These are phyloP conservation scores for Fusarium sp. DNA, from an alignment of 2,329 filamentous ascomycete species.

Conservation along the genomic window DNA sequence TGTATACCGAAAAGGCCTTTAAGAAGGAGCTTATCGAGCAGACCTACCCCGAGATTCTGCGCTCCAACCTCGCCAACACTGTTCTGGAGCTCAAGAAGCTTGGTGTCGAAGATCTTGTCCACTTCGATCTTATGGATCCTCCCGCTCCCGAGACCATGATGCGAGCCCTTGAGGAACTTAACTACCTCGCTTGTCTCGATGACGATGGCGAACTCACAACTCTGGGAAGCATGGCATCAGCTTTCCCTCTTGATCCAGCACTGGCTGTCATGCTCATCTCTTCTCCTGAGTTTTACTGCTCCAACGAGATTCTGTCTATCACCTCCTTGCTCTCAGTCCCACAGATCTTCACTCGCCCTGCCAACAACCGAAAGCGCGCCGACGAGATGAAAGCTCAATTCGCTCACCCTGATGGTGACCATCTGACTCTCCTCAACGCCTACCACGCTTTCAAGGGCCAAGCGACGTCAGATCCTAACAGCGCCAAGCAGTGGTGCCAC, in stretches of 20 bases:
- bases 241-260: constrained; percentile 94
- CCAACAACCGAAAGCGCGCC: constrained; percentile 85
- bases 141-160: constrained; percentile 98
- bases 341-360: constrained; percentile 91
- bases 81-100: constrained; percentile 98
- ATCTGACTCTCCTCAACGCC: constrained; percentile 95
- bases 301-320: constrained; percentile 96
- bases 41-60: constrained; percentile 94
- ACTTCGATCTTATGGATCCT: constrained; percentile 99
- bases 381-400: constrained; percentile 98
- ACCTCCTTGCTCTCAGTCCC: constrained; percentile 94
- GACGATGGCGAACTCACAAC: constrained; percentile 94
- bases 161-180: constrained; percentile 96
- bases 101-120: constrained; percentile 92
- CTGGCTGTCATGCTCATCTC: constrained; percentile 98
- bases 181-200: constrained; percentile 95
- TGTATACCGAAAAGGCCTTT: constrained; percentile 96
- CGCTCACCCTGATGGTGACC: constrained; percentile 91
- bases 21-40: constrained; percentile 98
- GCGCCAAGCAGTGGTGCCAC: constrained; percentile 93
- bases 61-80: constrained; percentile 94
- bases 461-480: constrained; percentile 68
- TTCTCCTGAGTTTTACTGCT: constrained; percentile 98
- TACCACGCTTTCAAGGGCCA: constrained; percentile 95
- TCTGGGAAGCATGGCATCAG: constrained; percentile 88